Conservation (phyloP, 345 rosid genomes). For the Murraya koenigii region DNA sequence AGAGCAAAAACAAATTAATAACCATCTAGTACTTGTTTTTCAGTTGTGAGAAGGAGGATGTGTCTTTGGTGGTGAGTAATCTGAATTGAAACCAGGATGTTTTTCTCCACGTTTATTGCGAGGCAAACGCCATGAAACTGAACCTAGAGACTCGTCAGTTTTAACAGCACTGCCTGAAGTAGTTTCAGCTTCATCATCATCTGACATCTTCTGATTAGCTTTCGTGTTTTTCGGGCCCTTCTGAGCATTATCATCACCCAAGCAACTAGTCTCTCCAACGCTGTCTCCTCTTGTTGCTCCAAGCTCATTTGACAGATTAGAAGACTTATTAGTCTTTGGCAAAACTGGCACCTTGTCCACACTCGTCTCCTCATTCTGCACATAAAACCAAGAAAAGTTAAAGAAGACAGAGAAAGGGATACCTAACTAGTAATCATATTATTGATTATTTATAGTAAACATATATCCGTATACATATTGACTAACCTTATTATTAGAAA, state of each 20-base stretch:
- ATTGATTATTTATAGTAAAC: neutral
- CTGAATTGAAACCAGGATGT: conserved; percentile 65
- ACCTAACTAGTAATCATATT: neutral
- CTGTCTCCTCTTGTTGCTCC: conserved; percentile 16
- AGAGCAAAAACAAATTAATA: conserved; percentile 7
- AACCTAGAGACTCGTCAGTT: conserved; percentile 22
- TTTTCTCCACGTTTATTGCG: conserved; percentile 44
- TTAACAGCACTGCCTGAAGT: conserved; percentile 21
- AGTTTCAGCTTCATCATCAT: conserved; percentile 9
- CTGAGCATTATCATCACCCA: conserved; percentile 1
- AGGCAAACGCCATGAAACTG: conserved; percentile 59
- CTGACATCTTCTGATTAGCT: conserved; percentile 6
- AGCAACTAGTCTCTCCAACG: neutral
- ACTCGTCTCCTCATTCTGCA: conserved; percentile 19
- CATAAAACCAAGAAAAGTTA: neutral
- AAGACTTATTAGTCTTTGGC: conserved; percentile 4
- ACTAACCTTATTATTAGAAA: conserved; percentile 26
- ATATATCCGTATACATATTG: neutral
- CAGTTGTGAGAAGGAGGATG: conserved; percentile 85
- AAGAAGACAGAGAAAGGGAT: neutral
- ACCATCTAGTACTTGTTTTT: neutral
- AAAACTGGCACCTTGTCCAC: conserved; percentile 10
- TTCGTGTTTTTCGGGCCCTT: conserved; percentile 1
- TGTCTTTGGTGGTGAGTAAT: conserved; percentile 68
- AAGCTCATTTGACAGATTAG: conserved; percentile 11